These are phyloP conservation scores for Sugiyamaella lignohabitans DNA, from an alignment of 805 yeast species.

Conservation along the genomic window DNA sequence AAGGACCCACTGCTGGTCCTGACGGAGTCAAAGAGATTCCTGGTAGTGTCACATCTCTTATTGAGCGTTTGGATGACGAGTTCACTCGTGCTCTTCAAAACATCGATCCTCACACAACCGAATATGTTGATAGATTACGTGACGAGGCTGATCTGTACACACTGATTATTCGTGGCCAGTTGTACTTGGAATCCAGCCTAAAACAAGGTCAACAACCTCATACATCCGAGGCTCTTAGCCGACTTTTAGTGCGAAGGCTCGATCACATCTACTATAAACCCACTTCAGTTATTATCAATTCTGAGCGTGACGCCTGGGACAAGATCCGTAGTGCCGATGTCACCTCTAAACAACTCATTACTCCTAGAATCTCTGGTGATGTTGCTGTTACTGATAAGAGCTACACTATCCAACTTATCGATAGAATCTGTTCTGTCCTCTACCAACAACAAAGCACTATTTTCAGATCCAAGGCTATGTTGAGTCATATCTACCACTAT, in stretches of 20 bases:
- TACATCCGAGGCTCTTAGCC: conserved; percentile 40
- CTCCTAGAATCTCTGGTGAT: conserved; percentile 32
- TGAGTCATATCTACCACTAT: conserved; percentile 81
- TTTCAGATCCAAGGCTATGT: conserved; percentile 75
- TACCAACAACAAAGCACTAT: conserved; percentile 59
- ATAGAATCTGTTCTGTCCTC: conserved; percentile 57
- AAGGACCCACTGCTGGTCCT: conserved; percentile 49
- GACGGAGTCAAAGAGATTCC: conserved; percentile 67
- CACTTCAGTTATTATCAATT: conserved; percentile 55
- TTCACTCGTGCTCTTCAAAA: conserved; percentile 78
- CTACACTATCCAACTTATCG: conserved; percentile 53
- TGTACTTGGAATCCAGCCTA: conserved; percentile 66
- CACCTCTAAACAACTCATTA: conserved; percentile 24
- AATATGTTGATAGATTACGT: conserved; percentile 81
- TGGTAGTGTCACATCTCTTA: conserved; percentile 79
- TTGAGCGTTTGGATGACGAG: conserved; percentile 94
- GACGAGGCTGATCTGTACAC: conserved; percentile 76
- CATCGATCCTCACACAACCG: conserved; percentile 92
- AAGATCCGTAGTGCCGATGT: conserved; percentile 33
- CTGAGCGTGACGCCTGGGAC: conserved; percentile 75
- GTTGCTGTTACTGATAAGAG: conserved; percentile 26
- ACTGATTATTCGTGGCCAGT: conserved; percentile 75
- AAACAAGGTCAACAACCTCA: conserved; percentile 17
- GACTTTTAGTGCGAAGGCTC: conserved; percentile 75
- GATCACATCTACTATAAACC: conserved; percentile 95